Evolutionary conservation across 345 rosid species (phyloP).

Genomic region (Angophora floribunda): DNA sequence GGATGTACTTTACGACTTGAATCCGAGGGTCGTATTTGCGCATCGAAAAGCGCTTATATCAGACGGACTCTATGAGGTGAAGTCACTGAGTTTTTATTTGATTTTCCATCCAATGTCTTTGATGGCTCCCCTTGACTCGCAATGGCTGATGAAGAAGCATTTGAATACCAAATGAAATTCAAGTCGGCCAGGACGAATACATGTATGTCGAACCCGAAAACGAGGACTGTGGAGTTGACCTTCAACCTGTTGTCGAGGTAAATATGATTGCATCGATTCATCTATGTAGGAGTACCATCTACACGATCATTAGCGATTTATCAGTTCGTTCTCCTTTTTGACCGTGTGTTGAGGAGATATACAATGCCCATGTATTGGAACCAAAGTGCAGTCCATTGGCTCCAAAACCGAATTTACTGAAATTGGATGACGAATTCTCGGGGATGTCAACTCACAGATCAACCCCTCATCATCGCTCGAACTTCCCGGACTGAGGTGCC

Average conservation of each 20-base stretch:
- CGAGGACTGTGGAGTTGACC: not conserved
- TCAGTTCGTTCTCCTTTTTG: not conserved
- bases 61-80: constrained; percentile 46
- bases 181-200: constrained; percentile 1
- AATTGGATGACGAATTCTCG: not conserved
- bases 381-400: not conserved
- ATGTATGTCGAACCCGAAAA: not conserved
- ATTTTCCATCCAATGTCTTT: not conserved
- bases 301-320: not conserved
- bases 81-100: not conserved
- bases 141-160: not conserved
- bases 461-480: not conserved
- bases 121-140: not conserved
- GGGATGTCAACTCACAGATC: not conserved
- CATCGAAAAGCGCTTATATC: constrained; percentile 46
- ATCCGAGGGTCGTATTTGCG: constrained; percentile 21
- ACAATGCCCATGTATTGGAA: constrained; percentile 2
- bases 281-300: not conserved
- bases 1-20: constrained; percentile 1
- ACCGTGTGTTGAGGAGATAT: not conserved
- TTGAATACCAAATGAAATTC: not conserved
- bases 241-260: not conserved
- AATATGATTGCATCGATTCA: not conserved
- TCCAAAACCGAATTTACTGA: not conserved
- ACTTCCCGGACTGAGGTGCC: not conserved